These are phyloP conservation scores for Rhododendron kiyosumense DNA, from an alignment of 148 eudicot genomes.

Conservation along the genomic window DNA sequence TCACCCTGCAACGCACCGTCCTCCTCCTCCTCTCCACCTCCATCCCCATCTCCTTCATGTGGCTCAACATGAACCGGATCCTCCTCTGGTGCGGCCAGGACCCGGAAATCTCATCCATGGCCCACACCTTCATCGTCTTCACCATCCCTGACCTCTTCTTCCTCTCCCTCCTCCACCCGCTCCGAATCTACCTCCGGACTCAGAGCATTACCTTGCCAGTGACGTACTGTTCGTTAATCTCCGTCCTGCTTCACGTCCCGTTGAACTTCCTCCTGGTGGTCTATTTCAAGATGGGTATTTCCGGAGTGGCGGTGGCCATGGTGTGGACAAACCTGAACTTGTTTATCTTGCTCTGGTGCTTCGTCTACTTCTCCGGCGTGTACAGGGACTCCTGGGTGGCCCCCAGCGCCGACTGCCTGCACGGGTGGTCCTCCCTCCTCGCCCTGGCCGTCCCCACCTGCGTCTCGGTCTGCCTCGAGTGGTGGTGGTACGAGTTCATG, in stretches of 20 bases:
- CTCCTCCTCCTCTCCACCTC: slow-evolving; percentile 60
- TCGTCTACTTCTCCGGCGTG: slow-evolving; percentile 55
- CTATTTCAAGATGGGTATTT: slow-evolving; percentile 54
- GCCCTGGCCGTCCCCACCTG: slow-evolving; percentile 64
- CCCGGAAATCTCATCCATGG: slow-evolving; percentile 50
- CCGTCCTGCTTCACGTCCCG: slow-evolving; percentile 65
- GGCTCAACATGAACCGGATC: slow-evolving; percentile 78
- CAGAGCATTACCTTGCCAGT: slow-evolving; percentile 72
- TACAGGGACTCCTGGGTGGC: slow-evolving; percentile 65
- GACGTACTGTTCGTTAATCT: slow-evolving; percentile 56
- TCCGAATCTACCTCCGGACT: slow-evolving; percentile 64
- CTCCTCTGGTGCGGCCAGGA: slow-evolving; percentile 76
- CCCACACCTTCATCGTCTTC: slow-evolving; percentile 61
- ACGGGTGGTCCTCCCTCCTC: slow-evolving; percentile 70
- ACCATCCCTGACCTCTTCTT: slow-evolving; percentile 79
- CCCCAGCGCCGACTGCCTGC: slow-evolving; percentile 58
- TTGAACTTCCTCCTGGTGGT: slow-evolving; percentile 57
- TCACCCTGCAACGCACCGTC: slow-evolving; percentile 78
- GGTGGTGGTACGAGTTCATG: slow-evolving; percentile 99
- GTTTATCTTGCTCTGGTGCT: slow-evolving; percentile 38
- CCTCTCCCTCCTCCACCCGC: slow-evolving; percentile 73
- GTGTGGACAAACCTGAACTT: slow-evolving; percentile 65
- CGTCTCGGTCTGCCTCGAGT: slow-evolving; percentile 75
- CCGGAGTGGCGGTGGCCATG: slow-evolving; percentile 71
- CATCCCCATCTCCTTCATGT: slow-evolving; percentile 70